Base-by-base conservation (phyloP, 1,139 yeast species). In the Kluyveromyces sp. region DNA sequence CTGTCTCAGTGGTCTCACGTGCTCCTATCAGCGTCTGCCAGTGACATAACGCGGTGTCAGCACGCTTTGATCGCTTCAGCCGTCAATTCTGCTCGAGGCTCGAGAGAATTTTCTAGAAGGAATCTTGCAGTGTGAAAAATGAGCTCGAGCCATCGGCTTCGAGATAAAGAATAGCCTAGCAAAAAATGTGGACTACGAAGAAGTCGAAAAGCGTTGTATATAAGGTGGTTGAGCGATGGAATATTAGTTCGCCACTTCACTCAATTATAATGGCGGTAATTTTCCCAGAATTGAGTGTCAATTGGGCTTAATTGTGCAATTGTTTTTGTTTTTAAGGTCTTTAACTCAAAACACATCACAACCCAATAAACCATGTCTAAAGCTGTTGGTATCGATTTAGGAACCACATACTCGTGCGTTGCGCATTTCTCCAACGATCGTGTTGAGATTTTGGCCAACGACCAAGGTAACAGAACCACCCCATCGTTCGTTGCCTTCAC, bases 401-500 rank as follows among this genome's bases (percentile, higher is more conserved):
- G 97, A 81, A 88, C 96, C 66, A 86, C 95, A 61, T 86, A 89
- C 85, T 88, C 96, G 56, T 88, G 96, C 83, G 97, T 88, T 61
- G 96, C 96, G 66, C 69, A 85, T 83, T 76, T 86, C 72, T 74
- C 94, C 70, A 77, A 86, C 74, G 83, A 87, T 75, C 74, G 89
- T 69, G 83, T 81, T 61, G 96, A 88, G 72, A 89, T 89, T 71
- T 88, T 89, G 72, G 96, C 96, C 71, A 89, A 89, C 76, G 96
- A 89, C 73, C 96, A 89, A 81, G 97, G 97, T 83, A 88, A 88
- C 92, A 88, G 97, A 80, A 94, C 89, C 67, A 89, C 97, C 59
- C 97, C 97, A 66, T 89, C 96, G 57, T 89, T 87, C 77, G 96
- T 89, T 66, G 97, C 95, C 63, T 89, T 89, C 87, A 87, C 95